phyloP scores from a whole-genome alignment of 2,329 filamentous ascomycete species.

The Penicillium sp. region DNA sequence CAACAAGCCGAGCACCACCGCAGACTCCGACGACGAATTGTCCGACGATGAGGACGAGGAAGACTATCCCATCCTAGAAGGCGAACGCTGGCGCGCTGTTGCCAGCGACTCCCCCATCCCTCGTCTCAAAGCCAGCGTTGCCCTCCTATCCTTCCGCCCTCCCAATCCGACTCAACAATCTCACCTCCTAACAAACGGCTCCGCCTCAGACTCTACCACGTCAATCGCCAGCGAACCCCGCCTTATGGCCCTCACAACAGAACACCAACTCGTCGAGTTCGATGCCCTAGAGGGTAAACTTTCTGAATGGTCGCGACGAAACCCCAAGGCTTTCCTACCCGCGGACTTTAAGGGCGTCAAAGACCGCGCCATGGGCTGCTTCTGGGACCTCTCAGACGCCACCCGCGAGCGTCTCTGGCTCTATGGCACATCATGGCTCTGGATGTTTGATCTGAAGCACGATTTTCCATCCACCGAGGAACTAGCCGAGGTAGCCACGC shows the following conservation, averaged over 20 bases:
- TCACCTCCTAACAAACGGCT: constrained; percentile 49
- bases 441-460: constrained; percentile 84
- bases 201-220: constrained; percentile 37
- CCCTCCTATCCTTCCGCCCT: constrained; percentile 70
- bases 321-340: constrained; percentile 76
- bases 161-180: constrained; percentile 29
- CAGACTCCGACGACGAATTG: constrained; percentile 53
- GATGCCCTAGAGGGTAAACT: constrained; percentile 77
- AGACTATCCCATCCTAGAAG: constrained; percentile 56
- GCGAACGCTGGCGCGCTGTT: constrained; percentile 76
- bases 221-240: constrained; percentile 52
- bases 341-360: constrained; percentile 73
- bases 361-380: constrained; percentile 79
- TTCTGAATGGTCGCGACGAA: constrained; percentile 83
- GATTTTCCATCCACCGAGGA: constrained; percentile 61
- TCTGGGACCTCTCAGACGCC: constrained; percentile 72
- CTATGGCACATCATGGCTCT: constrained; percentile 83
- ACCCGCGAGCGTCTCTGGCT: constrained; percentile 75
- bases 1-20: constrained; percentile 48
- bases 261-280: constrained; percentile 76
- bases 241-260: constrained; percentile 66
- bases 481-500: constrained; percentile 26
- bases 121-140: constrained; percentile 67
- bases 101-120: constrained; percentile 72
- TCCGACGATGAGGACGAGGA: constrained; percentile 54